Conservation (phyloP, 495 filamentous ascomycete species). For the Schizothecium vesticola region DNA sequence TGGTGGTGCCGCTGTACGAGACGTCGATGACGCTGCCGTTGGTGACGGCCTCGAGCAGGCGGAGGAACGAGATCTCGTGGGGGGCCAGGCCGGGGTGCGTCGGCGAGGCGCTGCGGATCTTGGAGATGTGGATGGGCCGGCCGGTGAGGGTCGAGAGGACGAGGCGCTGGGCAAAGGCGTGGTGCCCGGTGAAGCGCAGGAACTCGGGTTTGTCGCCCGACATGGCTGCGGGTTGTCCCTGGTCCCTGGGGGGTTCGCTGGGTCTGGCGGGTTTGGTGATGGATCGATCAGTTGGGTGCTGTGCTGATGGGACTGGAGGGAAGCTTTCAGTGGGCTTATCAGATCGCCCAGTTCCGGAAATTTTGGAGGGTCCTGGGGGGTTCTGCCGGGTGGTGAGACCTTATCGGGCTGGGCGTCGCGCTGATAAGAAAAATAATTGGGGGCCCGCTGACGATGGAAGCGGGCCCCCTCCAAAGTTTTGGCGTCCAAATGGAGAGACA, state of each 20-base stretch:
- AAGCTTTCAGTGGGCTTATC: neutral
- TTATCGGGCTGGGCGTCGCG: slow-evolving; percentile 17
- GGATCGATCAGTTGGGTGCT: neutral
- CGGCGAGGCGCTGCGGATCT: slow-evolving; percentile 80
- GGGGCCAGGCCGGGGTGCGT: slow-evolving; percentile 81
- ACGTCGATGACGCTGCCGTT: slow-evolving; percentile 95
- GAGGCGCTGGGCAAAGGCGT: slow-evolving; percentile 74
- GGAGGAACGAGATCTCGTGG: slow-evolving; percentile 92
- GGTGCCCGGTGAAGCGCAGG: slow-evolving; percentile 70
- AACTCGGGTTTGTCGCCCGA: slow-evolving; percentile 43
- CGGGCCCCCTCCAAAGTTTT: neutral
- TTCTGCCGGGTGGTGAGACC: slow-evolving; percentile 31
- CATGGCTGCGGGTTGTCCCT: slow-evolving; percentile 27
- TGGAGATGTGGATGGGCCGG: slow-evolving; percentile 79
- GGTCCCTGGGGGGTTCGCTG: neutral
- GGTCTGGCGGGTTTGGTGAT: neutral
- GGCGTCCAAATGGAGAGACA: neutral
- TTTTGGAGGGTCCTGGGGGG: slow-evolving; percentile 25
- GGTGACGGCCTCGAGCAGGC: slow-evolving; percentile 87
- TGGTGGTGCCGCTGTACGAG: slow-evolving; percentile 86
- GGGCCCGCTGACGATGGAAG: neutral
- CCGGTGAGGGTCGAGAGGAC: slow-evolving; percentile 90
- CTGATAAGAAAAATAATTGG: slow-evolving; percentile 29
- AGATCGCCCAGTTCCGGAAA: slow-evolving; percentile 13
- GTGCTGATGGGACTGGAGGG: neutral